These are phyloP conservation scores for Candida insectalens DNA, from an alignment of 805 yeast species.

Conservation along the genomic window DNA sequence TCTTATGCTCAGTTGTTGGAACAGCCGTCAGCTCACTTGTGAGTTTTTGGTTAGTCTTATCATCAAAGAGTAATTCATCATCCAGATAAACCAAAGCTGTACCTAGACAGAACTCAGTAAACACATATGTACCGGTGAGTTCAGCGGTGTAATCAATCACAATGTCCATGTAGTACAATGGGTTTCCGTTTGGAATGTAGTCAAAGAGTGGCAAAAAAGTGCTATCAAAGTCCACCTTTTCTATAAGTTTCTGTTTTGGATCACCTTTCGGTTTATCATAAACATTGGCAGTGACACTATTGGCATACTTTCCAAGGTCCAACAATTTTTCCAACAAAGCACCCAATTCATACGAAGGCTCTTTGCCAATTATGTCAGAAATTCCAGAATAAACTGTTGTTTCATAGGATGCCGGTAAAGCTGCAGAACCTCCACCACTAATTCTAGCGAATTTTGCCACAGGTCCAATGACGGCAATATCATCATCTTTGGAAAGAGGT, in stretches of 20 bases:
- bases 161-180: too few species aligned
- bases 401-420: conserved; percentile 19
- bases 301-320: conserved; percentile 5
- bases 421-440: conserved; percentile 56
- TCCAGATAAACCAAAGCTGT: conserved; percentile 33
- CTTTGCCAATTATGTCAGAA: too few species aligned
- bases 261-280: conserved; percentile 19
- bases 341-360: too few species aligned
- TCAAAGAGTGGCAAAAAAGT: too few species aligned
- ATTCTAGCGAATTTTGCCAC: conserved; percentile 36
- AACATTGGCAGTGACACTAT: conserved; percentile 18
- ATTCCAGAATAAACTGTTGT: conserved; percentile 9
- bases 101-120: too few species aligned
- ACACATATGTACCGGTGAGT: too few species aligned
- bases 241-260: conserved; percentile 9
- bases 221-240: too few species aligned
- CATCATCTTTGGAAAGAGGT: conserved; percentile 35
- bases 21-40: conserved; percentile 1
- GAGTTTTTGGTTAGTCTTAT: conserved; percentile 31
- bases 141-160: too few species aligned
- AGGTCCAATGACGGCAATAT: conserved; percentile 49
- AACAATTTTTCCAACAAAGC: too few species aligned
- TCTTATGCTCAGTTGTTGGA: too few species aligned
- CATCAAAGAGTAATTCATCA: conserved; percentile 33
- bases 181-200: too few species aligned